These are phyloP conservation scores for Parathielavia hyrcaniae DNA, from an alignment of 495 filamentous ascomycete genomes.

Conservation along the genomic window DNA sequence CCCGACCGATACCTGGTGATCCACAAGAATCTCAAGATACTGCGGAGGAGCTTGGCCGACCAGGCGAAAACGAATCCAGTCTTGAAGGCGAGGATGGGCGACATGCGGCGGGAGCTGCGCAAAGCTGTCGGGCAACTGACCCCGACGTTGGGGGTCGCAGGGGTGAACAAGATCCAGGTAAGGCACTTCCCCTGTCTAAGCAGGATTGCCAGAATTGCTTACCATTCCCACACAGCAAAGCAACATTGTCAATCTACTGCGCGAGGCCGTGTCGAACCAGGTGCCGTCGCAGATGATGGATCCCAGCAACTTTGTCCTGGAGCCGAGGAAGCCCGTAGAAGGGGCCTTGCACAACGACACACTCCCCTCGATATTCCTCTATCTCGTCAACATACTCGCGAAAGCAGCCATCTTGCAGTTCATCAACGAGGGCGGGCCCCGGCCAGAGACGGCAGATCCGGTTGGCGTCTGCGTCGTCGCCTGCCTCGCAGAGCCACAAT, in stretches of 20 bases:
- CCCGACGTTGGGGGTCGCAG: constrained; percentile 42
- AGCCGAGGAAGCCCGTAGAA: constrained; percentile 49
- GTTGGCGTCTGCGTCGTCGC: constrained; percentile 70
- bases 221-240: constrained; percentile 14
- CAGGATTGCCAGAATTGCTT: not conserved
- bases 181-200: constrained; percentile 12
- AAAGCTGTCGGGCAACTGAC: constrained; percentile 71
- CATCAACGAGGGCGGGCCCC: constrained; percentile 63
- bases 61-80: constrained; percentile 39
- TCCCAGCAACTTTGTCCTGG: constrained; percentile 59
- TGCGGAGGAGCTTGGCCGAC: constrained; percentile 54
- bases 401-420: constrained; percentile 74
- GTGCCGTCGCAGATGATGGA: constrained; percentile 55
- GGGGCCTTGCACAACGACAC: constrained; percentile 47
- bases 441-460: constrained; percentile 67
- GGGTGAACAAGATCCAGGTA: constrained; percentile 55
- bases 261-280: constrained; percentile 36
- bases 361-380: constrained; percentile 67
- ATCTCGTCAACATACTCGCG: constrained; percentile 72
- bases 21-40: constrained; percentile 64
- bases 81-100: constrained; percentile 62
- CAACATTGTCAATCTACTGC: constrained; percentile 47
- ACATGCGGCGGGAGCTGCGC: constrained; percentile 65
- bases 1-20: constrained; percentile 57
- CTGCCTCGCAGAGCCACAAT: constrained; percentile 62